Percentiles rank a stretch among this genome's conserved stretches.
These are phyloP conservation scores for Fomitopsis pinicola DNA, from an alignment of 1,284 basidiomycete species.

Conservation along the genomic window DNA sequence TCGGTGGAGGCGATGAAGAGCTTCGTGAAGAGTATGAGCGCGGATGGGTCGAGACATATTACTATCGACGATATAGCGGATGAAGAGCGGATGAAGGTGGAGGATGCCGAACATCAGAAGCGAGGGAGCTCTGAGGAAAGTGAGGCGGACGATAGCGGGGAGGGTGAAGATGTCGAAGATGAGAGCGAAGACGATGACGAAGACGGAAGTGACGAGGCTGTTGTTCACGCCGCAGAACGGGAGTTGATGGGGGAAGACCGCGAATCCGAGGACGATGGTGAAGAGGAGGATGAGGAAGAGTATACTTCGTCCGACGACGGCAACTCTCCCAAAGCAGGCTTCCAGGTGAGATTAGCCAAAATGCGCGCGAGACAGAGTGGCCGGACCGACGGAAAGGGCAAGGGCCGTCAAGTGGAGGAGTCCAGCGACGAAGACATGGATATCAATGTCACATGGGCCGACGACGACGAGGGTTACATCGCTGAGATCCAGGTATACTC, in stretches of 20 bases:
- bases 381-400: conserved; percentile 23
- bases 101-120: conserved; percentile 43
- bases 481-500: conserved; percentile 53
- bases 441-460: conserved; percentile 44
- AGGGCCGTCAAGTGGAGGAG: conserved; percentile 36
- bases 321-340: conserved; percentile 44
- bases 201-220: conserved; percentile 16
- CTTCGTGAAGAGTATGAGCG: conserved; percentile 51
- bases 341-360: conserved; percentile 47
- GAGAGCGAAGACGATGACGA: conserved; percentile 3
- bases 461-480: conserved; percentile 62
- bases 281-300: conserved; percentile 24
- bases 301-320: conserved; percentile 32
- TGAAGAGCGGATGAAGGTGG: conserved; percentile 42
- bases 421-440: conserved; percentile 26
- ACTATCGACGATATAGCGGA: conserved; percentile 70
- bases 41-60: conserved; percentile 41
- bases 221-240: conserved; percentile 12
- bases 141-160: conserved; percentile 10
- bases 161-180: conserved; percentile 45
- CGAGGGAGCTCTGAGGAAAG: not conserved
- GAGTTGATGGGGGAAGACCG: conserved; percentile 15
- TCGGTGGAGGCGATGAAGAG: conserved; percentile 46
- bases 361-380: conserved; percentile 30
- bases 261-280: conserved; percentile 15